Base-by-base conservation (phyloP, 345 rosid species). In the Anacardium occidentale region DNA sequence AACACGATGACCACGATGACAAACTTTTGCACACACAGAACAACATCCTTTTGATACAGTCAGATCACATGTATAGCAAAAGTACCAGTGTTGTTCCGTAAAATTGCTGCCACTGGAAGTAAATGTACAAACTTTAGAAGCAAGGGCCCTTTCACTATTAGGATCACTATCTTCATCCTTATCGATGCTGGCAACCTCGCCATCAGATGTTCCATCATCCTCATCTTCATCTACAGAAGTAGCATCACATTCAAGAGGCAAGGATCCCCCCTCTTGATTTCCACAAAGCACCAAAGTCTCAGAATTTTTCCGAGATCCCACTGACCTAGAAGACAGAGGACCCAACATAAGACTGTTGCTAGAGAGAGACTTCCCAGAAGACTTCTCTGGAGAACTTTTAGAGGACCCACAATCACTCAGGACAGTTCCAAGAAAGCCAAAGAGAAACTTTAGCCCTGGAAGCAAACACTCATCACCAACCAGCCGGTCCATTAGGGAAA, bases 61-160 rank as follows among this genome's bases (percentile, higher is more conserved):
- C 72, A 95, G 89, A 80, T 95, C 99, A 84, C 99, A 95, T n/a
- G 99, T 95, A 80, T 95, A 95, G 82, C 99, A 95, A 76, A 95
- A 95, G 73, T 95, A 95, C 99, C 99, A 95, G 77, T 95, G 99
- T 65, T 95, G 99, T 76, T 95, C 99, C 98, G 91, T 95, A 80
- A 92, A 95, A 80, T 92, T 95, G 85, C 93, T 95, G 68, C 99
- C 99, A 78, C 99, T 95, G 69, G 96, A 92, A 68, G 98, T 92
- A 82, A 95, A 95, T 34, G 99, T 95, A 78, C 99, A 95, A 65
- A 95, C 97, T 83, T 91, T 89, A 56, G 97, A 89, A 72, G 98
- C 97, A 75, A 95, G 96, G 60, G 81, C 87, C 80, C 86, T 88
- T 80, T 95, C 99, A 79, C 94, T 91, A 76, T 86, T 89, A 69